phyloP scores from a whole-genome alignment of 345 rosid species.

The Brassica cretica region DNA sequence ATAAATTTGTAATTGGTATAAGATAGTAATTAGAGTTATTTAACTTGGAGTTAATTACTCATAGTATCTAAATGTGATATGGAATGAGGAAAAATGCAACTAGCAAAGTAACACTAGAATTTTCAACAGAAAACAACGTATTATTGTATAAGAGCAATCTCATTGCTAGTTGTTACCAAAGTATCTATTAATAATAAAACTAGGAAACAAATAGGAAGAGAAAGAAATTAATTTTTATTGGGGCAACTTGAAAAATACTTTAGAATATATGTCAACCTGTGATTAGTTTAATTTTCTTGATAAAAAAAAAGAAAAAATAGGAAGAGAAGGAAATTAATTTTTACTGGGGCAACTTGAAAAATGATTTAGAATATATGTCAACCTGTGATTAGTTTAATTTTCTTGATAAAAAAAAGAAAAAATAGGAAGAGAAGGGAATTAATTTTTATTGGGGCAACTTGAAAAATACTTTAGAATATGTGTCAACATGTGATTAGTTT shows the following conservation, averaged over 20 bases:
- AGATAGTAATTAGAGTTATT: too few species aligned
- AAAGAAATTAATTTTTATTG: too few species aligned
- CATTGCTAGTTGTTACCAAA: too few species aligned
- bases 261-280: neutral
- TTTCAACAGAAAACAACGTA: neutral
- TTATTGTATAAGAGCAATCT: too few species aligned
- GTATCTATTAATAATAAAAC: too few species aligned
- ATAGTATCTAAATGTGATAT: neutral
- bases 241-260: neutral
- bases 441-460: too few species aligned
- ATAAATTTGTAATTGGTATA: neutral
- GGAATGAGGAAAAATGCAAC: neutral
- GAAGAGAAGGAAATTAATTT: neutral
- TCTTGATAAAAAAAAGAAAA: too few species aligned
- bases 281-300: neutral
- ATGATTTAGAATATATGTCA: neutral
- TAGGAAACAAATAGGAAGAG: neutral
- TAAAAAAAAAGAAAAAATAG: neutral
- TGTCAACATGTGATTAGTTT: too few species aligned
- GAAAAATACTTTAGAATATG: too few species aligned
- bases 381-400: neutral
- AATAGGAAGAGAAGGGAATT: too few species aligned
- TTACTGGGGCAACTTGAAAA: neutral
- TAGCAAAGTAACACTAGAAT: neutral
- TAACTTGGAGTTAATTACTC: neutral